A percentile compares a stretch with the other conserved stretches of the same genome.
These are phyloP conservation scores for Cyberlindnera petersonii DNA, from an alignment of 805 yeast genomes.

Conservation along the genomic window DNA sequence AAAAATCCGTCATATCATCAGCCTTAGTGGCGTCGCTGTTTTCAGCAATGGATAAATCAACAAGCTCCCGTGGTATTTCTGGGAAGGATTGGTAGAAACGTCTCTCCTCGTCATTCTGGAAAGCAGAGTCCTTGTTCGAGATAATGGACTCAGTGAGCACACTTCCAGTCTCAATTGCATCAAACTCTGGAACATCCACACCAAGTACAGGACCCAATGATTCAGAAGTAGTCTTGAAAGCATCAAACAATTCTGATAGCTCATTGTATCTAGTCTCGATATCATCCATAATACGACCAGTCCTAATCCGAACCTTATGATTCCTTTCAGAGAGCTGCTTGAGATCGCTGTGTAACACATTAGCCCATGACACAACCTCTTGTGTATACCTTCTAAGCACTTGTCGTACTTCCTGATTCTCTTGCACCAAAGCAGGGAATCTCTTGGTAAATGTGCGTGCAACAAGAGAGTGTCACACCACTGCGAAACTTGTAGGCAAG, in stretches of 20 bases:
- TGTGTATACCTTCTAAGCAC: constrained; percentile 41
- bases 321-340: constrained; percentile 36
- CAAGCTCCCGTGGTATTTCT: constrained; percentile 32
- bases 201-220: constrained; percentile 40
- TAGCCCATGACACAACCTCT: constrained; percentile 37
- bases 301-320: constrained; percentile 55
- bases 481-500: constrained; percentile 37
- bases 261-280: constrained; percentile 34
- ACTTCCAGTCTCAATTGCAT: constrained; percentile 28
- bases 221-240: constrained; percentile 40
- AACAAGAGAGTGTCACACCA: constrained; percentile 34
- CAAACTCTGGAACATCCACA: constrained; percentile 35
- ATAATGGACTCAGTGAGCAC: constrained; percentile 26
- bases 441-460: constrained; percentile 49
- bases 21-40: constrained; percentile 26
- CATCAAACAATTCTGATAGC: constrained; percentile 37
- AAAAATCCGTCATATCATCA: constrained; percentile 40
- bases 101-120: constrained; percentile 67
- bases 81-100: constrained; percentile 61
- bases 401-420: constrained; percentile 27
- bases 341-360: constrained; percentile 34
- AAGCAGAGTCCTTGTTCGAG: constrained; percentile 33
- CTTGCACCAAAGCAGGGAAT: constrained; percentile 34
- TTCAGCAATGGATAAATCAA: constrained; percentile 30
- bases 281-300: constrained; percentile 52